Conservation (phyloP, 768 basidiomycete species). For the Lepiota venenata region DNA sequence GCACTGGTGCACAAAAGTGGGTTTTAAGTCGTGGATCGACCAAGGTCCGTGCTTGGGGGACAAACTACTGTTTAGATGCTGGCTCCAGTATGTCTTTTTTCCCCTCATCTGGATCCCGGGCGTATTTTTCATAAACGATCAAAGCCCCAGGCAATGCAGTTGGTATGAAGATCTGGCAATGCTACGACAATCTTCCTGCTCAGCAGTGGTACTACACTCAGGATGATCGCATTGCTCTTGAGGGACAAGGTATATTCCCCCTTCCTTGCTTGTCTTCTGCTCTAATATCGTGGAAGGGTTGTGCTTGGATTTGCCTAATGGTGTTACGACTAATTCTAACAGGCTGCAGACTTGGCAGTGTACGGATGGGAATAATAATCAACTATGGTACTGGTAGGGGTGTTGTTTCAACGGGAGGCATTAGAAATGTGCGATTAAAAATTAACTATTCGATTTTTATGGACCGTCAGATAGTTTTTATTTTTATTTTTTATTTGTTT, state of each 20-base stretch:
- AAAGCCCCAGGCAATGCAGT: constrained; percentile 19
- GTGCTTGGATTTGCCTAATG: constrained; percentile 29
- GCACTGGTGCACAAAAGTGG: constrained; percentile 21
- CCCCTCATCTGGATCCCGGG: too few relatives aligned
- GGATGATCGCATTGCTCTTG: constrained; percentile 26
- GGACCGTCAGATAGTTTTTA: too few relatives aligned
- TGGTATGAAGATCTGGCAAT: constrained; percentile 23
- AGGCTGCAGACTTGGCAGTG: constrained; percentile 31
- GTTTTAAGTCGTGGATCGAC: constrained; percentile 13
- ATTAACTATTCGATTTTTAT: too few relatives aligned
- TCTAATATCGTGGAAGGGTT: constrained; percentile 15
- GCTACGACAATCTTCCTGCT: constrained; percentile 28
- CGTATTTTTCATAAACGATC: background rate
- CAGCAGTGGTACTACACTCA: constrained; percentile 30
- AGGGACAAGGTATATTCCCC: constrained; percentile 18
- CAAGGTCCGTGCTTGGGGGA: constrained; percentile 17
- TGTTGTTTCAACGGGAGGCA: too few relatives aligned
- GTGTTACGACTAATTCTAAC: constrained; percentile 24
- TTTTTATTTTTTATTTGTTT: too few relatives aligned
- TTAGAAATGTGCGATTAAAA: too few relatives aligned
- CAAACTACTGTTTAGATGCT: constrained; percentile 21
- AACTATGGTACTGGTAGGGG: constrained; percentile 21
- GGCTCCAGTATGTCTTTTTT: constrained; percentile 14
- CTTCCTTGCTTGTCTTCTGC: background rate
- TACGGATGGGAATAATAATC: constrained; percentile 24